Conservation (phyloP, 805 yeast genomes). For the Ogataea chonburiensis region DNA sequence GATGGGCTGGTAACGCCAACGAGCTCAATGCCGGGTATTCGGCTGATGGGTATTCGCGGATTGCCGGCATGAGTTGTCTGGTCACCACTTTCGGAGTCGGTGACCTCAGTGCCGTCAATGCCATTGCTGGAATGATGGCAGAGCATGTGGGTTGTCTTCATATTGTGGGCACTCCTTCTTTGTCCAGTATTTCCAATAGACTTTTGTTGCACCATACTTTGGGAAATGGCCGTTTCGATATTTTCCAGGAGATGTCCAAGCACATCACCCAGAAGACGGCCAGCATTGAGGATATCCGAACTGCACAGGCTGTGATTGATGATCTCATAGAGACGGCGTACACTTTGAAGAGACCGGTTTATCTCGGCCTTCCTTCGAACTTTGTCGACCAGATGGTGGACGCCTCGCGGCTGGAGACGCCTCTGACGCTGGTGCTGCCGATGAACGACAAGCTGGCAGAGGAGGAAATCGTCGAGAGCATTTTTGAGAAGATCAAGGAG, state of each 20-base stretch:
- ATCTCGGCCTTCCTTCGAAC: slow-evolving; percentile 81
- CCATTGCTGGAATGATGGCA: slow-evolving; percentile 85
- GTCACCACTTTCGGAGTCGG: slow-evolving; percentile 92
- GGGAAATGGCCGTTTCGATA: slow-evolving; percentile 80
- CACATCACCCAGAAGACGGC: slow-evolving; percentile 67
- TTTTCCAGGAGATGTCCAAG: slow-evolving; percentile 75
- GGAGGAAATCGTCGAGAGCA: slow-evolving; percentile 55
- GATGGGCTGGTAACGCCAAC: slow-evolving; percentile 91
- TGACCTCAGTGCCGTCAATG: slow-evolving; percentile 79
- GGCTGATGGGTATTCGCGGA: slow-evolving; percentile 84
- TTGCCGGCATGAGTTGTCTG: slow-evolving; percentile 71
- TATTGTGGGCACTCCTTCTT: slow-evolving; percentile 83
- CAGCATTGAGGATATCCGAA: slow-evolving; percentile 57
- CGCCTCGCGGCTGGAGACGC: slow-evolving; percentile 54
- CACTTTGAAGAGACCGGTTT: slow-evolving; percentile 75
- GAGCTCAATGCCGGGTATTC: slow-evolving; percentile 88
- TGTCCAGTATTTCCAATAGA: slow-evolving; percentile 68
- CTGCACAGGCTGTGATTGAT: slow-evolving; percentile 74
- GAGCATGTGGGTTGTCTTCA: slow-evolving; percentile 86
- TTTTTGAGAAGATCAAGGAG: slow-evolving; percentile 49
- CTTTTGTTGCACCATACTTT: slow-evolving; percentile 78
- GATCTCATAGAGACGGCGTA: slow-evolving; percentile 70
- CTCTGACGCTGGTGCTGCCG: slow-evolving; percentile 58
- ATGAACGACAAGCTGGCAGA: slow-evolving; percentile 63
- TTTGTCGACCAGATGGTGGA: slow-evolving; percentile 66